Conservation (phyloP, 495 filamentous ascomycete genomes). For the Geopyxis carbonaria region DNA sequence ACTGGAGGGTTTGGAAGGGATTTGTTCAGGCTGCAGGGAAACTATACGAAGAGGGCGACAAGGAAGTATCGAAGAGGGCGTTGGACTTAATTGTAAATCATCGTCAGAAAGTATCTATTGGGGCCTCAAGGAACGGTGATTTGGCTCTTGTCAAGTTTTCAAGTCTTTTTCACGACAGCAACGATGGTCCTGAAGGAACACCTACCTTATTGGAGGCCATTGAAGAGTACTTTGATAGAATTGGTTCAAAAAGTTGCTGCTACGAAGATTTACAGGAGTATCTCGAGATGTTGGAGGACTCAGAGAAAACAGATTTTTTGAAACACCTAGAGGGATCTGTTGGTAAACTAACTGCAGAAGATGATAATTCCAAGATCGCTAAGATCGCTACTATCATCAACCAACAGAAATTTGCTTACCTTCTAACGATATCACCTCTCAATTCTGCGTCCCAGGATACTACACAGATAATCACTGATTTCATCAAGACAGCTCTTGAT, state of each 20-base stretch:
- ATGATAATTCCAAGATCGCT: conserved; percentile 20
- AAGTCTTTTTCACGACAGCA: conserved; percentile 21
- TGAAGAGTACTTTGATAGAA: conserved; percentile 34
- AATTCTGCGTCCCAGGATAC: neutral
- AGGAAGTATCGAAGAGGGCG: conserved; percentile 16
- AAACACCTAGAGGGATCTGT: conserved; percentile 23
- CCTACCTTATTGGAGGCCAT: conserved; percentile 30
- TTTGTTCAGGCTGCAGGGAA: conserved; percentile 26
- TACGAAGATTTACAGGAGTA: conserved; percentile 38
- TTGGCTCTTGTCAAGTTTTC: conserved; percentile 23
- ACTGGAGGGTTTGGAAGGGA: conserved; percentile 41
- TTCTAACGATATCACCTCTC: conserved; percentile 30
- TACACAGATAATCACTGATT: conserved; percentile 11
- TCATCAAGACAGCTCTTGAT: conserved; percentile 33
- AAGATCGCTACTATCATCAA: conserved; percentile 34
- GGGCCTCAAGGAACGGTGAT: conserved; percentile 28
- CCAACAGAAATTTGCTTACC: conserved; percentile 40
- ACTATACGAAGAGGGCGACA: conserved; percentile 21
- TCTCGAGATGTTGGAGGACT: conserved; percentile 28
- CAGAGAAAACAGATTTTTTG: conserved; percentile 28
- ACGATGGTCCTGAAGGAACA: conserved; percentile 24
- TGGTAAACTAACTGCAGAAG: conserved; percentile 15
- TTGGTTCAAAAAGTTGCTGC: conserved; percentile 36
- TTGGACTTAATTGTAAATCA: conserved; percentile 24
- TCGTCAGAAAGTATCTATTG: conserved; percentile 14